phyloP scores from a whole-genome alignment of 225 moss, liverwort and hornwort species.

The Ulota crispa region DNA sequence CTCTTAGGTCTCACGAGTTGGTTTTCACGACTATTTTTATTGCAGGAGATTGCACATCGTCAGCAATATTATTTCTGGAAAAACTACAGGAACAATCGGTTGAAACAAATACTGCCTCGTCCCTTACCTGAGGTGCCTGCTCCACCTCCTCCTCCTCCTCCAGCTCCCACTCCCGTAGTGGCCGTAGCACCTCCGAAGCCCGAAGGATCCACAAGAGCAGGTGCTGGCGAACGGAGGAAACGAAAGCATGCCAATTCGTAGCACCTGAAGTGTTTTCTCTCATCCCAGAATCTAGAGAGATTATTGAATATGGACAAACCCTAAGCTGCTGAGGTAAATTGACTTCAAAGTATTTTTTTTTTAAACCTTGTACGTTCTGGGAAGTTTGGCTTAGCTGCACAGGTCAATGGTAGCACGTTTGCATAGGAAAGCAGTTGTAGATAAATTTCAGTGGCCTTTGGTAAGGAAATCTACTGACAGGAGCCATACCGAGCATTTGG shows the following conservation, averaged over 20 bases:
- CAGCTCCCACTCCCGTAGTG: conserved; percentile 56
- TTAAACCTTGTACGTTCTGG: not conserved
- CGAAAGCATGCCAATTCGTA: conserved; percentile 80
- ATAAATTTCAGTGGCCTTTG: not conserved
- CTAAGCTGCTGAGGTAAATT: conserved; percentile 2
- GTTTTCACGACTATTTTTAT: conserved; percentile 7
- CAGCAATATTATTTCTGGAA: conserved; percentile 99
- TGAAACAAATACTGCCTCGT: conserved; percentile 71
- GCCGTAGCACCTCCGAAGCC: conserved; percentile 63
- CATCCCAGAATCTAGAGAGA: not conserved
- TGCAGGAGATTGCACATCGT: conserved; percentile 90
- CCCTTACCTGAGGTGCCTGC: conserved; percentile 79
- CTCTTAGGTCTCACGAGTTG: not conserved
- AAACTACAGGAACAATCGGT: conserved; percentile 82
- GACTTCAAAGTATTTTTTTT: not conserved
- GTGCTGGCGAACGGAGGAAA: conserved; percentile 87
- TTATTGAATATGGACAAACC: not conserved
- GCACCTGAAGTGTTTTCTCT: not conserved
- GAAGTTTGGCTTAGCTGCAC: conserved; percentile 1
- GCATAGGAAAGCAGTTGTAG: conserved; percentile 13
- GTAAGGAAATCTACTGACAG: not conserved
- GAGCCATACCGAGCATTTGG: not conserved
- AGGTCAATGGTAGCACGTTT: not conserved
- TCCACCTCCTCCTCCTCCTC: conserved; percentile 41
- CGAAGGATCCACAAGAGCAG: conserved; percentile 80